phyloP scores from a whole-genome alignment of 352 stramenopile genomes.

The Phytophthora cactorum region DNA sequence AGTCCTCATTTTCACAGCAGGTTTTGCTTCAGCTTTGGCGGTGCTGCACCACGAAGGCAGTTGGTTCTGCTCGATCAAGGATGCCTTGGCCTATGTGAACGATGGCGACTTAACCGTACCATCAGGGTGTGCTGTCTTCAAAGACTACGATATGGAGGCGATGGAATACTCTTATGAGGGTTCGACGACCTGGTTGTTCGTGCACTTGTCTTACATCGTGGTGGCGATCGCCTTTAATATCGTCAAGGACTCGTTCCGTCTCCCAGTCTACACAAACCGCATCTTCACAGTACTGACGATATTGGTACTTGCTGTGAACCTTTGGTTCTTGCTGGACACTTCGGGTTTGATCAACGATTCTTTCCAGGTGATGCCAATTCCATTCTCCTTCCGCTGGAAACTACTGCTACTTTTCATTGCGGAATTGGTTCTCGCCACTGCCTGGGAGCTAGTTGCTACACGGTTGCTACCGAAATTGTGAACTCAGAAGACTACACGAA shows the following conservation, averaged over 20 bases:
- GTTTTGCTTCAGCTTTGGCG: constrained; percentile 50
- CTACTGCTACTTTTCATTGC: too few species aligned
- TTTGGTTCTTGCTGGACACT: constrained; percentile 61
- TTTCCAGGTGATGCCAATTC: too few species aligned
- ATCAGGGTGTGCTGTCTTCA: constrained; percentile 46
- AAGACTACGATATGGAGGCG: constrained; percentile 46
- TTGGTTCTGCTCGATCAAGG: constrained; percentile 58
- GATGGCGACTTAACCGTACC: constrained; percentile 23
- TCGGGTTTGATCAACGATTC: constrained; percentile 32
- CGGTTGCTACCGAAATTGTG: neutral
- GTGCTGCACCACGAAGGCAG: constrained; percentile 28
- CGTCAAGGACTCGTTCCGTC: constrained; percentile 55
- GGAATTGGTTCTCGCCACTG: too few species aligned
- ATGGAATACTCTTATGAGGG: too few species aligned
- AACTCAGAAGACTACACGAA: neutral
- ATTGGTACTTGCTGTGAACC: constrained; percentile 40
- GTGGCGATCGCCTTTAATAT: constrained; percentile 66
- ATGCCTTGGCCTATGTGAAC: constrained; percentile 34
- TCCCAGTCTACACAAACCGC: constrained; percentile 53
- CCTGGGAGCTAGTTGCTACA: neutral
- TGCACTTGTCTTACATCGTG: constrained; percentile 57
- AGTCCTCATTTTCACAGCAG: constrained; percentile 18
- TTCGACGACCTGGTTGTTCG: constrained; percentile 60
- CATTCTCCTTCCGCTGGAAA: too few species aligned
- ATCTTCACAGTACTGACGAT: constrained; percentile 42